A percentile compares a stretch with the other conserved stretches of the same genome.
Evolutionary conservation across 2,329 filamentous ascomycete species (phyloP).

Genomic region (Aspergillus thermomutatus): DNA sequence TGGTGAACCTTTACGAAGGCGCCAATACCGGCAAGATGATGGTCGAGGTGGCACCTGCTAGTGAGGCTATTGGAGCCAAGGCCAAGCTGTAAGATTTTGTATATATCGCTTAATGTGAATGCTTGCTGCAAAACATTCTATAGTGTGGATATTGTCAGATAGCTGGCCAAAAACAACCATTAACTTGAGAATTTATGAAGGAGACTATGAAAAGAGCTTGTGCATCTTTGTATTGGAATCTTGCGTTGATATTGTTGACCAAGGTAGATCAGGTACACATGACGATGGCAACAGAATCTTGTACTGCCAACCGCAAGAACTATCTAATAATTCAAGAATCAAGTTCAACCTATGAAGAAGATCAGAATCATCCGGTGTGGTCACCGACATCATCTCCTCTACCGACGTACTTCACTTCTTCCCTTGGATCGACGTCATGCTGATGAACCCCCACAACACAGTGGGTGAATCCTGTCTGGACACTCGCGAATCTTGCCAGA

Average conservation of each 20-base stretch:
- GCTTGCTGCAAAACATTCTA: too few species aligned
- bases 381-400: background rate
- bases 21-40: conserved; percentile 67
- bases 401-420: too few species aligned
- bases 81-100: conserved; percentile 38
- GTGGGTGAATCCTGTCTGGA: background rate
- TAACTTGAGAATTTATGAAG: background rate
- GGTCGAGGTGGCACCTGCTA: conserved; percentile 39
- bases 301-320: too few species aligned
- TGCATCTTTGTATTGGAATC: background rate
- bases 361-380: too few species aligned
- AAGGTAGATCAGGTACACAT: too few species aligned
- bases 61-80: conserved; percentile 31
- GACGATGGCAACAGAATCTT: too few species aligned
- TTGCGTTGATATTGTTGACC: too few species aligned
- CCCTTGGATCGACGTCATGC: conserved; percentile 11
- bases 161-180: too few species aligned
- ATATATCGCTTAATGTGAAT: background rate
- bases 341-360: too few species aligned
- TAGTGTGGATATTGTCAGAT: too few species aligned
- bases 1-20: conserved; percentile 64
- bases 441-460: conserved; percentile 2
- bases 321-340: too few species aligned
- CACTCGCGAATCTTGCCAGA: background rate
- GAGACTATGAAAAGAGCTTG: too few species aligned